These are phyloP conservation scores for Mallotus japonicus DNA, from an alignment of 441 rosid species.

Conservation along the genomic window DNA sequence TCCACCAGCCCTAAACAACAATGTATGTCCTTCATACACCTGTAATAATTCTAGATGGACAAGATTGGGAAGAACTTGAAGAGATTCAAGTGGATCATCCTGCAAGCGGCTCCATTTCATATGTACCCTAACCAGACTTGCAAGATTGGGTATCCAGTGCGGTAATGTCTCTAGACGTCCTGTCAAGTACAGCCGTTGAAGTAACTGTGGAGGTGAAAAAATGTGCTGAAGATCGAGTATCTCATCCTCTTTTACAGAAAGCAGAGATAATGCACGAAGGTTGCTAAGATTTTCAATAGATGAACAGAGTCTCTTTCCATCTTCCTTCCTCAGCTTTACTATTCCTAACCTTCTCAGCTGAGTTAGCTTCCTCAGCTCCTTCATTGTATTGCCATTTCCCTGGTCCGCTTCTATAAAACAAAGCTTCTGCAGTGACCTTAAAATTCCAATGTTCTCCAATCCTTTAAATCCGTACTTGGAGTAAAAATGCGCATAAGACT, in stretches of 20 bases:
- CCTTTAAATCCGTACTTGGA: constrained; percentile 31
- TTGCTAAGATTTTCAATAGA: constrained; percentile 30
- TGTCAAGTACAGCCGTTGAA: constrained; percentile 9
- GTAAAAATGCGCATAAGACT: constrained; percentile 28
- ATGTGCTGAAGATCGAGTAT: constrained; percentile 27
- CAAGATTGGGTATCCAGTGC: constrained; percentile 27
- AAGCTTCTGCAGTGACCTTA: constrained; percentile 34
- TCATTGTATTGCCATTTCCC: constrained; percentile 11
- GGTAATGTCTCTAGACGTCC: constrained; percentile 33
- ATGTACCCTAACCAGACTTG: constrained; percentile 28
- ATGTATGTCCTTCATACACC: constrained; percentile 28
- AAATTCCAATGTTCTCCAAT: constrained; percentile 20
- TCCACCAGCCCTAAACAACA: constrained; percentile 31
- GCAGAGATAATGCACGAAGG: constrained; percentile 29
- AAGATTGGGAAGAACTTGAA: constrained; percentile 37
- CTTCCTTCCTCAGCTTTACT: constrained; percentile 28
- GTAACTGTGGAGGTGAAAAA: constrained; percentile 25
- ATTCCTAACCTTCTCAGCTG: constrained; percentile 39
- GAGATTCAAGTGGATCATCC: constrained; percentile 30
- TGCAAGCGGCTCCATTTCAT: constrained; percentile 34
- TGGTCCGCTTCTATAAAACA: constrained; percentile 32
- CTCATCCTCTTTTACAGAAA: constrained; percentile 26
- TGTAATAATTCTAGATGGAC: constrained; percentile 35
- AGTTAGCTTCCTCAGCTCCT: constrained; percentile 30
- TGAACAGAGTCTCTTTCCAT: constrained; percentile 31